These are phyloP conservation scores for Acidomyces sp. DNA, from an alignment of 495 filamentous ascomycete genomes.

Conservation along the genomic window DNA sequence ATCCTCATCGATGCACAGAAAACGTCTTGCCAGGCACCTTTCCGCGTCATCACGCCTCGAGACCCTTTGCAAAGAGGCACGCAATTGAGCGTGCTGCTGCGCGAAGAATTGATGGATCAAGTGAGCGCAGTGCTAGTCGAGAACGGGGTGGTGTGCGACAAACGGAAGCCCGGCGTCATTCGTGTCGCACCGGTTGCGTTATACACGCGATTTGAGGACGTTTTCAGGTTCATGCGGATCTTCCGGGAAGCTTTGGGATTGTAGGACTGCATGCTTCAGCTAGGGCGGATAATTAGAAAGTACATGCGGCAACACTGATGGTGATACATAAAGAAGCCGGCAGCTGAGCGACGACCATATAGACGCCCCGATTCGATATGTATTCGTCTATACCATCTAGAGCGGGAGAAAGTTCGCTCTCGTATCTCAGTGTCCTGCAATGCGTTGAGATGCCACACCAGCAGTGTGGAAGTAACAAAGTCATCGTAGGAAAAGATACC, in stretches of 20 bases:
- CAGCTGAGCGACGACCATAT: no score
- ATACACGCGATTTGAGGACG: constrained; percentile 73
- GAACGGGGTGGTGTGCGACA: constrained; percentile 64
- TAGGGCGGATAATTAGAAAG: no score
- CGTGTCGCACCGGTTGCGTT: constrained; percentile 80
- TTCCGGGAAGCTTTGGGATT: constrained; percentile 34
- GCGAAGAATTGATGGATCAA: constrained; percentile 49
- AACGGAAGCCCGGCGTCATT: constrained; percentile 81
- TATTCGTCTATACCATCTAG: no score
- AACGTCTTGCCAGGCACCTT: constrained; percentile 41
- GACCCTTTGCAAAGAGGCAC: constrained; percentile 62
- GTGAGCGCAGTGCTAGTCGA: constrained; percentile 56
- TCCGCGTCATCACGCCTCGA: constrained; percentile 68
- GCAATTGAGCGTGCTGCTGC: constrained; percentile 68
- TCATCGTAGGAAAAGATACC: no score
- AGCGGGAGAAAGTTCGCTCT: no score
- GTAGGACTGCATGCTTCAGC: no score
- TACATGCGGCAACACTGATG: no score
- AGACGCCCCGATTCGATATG: no score
- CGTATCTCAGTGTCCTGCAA: no score
- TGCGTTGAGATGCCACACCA: no score
- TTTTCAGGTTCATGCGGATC: constrained; percentile 56
- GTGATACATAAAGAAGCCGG: no score
- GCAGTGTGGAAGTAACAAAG: no score
- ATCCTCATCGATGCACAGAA: constrained; percentile 15